These are phyloP conservation scores for Monosporozyma solicola DNA, from an alignment of 805 yeast species.

Conservation along the genomic window DNA sequence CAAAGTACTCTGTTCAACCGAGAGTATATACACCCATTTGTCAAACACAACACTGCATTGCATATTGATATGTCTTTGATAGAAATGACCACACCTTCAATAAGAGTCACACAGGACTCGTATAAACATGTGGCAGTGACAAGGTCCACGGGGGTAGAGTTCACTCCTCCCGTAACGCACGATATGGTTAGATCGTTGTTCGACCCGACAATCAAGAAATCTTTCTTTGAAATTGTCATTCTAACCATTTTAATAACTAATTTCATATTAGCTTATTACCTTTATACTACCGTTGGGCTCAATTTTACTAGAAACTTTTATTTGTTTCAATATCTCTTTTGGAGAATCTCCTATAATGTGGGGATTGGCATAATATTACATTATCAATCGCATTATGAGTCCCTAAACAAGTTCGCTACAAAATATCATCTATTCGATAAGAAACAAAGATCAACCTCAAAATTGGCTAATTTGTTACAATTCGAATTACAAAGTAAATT, in stretches of 20 bases:
- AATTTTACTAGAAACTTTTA: slow-evolving; percentile 31
- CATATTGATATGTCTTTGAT: neutral
- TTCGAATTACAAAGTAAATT: slow-evolving; percentile 35
- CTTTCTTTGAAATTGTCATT: slow-evolving; percentile 55
- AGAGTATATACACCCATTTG: neutral
- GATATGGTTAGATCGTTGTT: slow-evolving; percentile 78
- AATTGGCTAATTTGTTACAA: slow-evolving; percentile 35
- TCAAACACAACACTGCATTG: neutral
- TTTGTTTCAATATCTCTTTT: slow-evolving; percentile 51
- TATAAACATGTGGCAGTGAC: slow-evolving; percentile 16
- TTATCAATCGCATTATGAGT: slow-evolving; percentile 52
- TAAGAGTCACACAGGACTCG: neutral
- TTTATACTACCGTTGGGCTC: slow-evolving; percentile 16
- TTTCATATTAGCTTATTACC: slow-evolving; percentile 26
- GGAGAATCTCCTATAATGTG: slow-evolving; percentile 68
- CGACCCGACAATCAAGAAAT: slow-evolving; percentile 65
- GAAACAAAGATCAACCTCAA: slow-evolving; percentile 12
- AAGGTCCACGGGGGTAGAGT: slow-evolving; percentile 26
- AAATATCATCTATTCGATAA: slow-evolving; percentile 38
- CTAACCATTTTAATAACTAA: slow-evolving; percentile 36
- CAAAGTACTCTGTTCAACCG: neutral
- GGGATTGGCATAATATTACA: slow-evolving; percentile 70
- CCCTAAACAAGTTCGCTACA: slow-evolving; percentile 45
- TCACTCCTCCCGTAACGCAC: slow-evolving; percentile 45
- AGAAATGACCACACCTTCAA: neutral